Evolutionary conservation across 1,139 yeast genomes (phyloP).

Genomic region (Geotrichum carabidarum): DNA sequence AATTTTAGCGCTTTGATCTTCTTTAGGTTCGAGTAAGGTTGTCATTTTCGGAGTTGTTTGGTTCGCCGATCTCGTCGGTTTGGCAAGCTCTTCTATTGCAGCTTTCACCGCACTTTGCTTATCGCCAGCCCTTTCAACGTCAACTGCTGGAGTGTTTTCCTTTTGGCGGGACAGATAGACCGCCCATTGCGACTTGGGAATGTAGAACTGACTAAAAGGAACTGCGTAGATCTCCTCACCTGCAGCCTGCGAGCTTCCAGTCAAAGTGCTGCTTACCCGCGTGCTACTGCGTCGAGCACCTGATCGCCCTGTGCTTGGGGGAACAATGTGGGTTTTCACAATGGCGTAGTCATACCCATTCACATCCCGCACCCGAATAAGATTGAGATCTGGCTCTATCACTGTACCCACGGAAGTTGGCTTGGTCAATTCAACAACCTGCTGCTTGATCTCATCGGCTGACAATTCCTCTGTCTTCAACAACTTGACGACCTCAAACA

Average conservation of each 20-base stretch:
- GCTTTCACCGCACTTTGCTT: too few species aligned
- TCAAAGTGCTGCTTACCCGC: not conserved
- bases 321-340: not conserved
- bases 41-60: too few species aligned
- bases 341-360: slow-evolving; percentile 14
- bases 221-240: slow-evolving; percentile 11
- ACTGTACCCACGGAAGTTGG: not conserved
- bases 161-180: slow-evolving; percentile 18
- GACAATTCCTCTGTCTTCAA: not conserved
- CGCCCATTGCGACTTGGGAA: slow-evolving; percentile 24
- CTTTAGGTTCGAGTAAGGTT: too few species aligned
- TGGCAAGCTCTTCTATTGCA: too few species aligned
- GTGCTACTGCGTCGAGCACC: slow-evolving; percentile 1
- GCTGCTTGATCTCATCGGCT: not conserved
- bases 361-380: slow-evolving; percentile 3
- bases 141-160: not conserved
- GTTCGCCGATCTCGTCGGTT: too few species aligned
- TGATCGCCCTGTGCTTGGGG: not conserved
- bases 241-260: not conserved
- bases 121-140: not conserved
- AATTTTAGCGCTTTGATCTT: not conserved
- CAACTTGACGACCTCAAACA: slow-evolving; percentile 7
- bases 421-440: not conserved
- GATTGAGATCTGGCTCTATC: not conserved
- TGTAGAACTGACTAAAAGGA: slow-evolving; percentile 22